Evolutionary conservation across 2,329 filamentous ascomycete genomes (phyloP).

Genomic region (Scopulariopsis brevicaulis): DNA sequence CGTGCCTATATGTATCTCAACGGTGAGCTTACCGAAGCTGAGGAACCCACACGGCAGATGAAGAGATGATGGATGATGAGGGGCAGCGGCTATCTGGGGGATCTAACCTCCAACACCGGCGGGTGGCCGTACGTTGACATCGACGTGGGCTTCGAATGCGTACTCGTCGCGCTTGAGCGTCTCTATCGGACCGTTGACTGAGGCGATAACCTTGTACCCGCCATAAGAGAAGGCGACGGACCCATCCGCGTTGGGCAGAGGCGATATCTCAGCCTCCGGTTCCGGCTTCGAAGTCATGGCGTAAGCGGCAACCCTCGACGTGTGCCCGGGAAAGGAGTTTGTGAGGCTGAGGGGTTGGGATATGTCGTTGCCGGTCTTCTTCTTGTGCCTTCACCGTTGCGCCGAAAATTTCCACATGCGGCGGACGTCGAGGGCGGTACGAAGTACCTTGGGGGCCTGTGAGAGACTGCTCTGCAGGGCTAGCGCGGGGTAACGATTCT

Average conservation of each 20-base stretch:
- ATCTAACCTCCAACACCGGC: constrained; percentile 67
- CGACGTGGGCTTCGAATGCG: constrained; percentile 80
- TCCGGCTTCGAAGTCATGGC: constrained; percentile 29
- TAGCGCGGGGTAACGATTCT: no score
- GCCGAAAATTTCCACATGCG: neutral
- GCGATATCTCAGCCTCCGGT: constrained; percentile 41
- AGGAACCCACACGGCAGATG: neutral
- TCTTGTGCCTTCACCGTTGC: neutral
- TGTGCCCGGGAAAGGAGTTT: neutral
- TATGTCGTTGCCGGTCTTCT: neutral
- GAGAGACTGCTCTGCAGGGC: no score
- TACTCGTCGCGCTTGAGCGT: constrained; percentile 80
- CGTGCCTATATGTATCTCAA: constrained; percentile 36
- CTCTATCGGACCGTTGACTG: constrained; percentile 89
- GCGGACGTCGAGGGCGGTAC: neutral
- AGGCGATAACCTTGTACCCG: constrained; percentile 71
- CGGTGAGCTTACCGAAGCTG: neutral
- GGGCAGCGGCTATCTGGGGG: neutral
- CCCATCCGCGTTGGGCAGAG: constrained; percentile 63
- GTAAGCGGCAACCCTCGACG: neutral
- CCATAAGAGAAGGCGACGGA: constrained; percentile 66
- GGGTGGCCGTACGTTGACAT: constrained; percentile 80
- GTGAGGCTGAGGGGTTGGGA: neutral
- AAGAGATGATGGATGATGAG: neutral
- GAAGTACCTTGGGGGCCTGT: neutral